phyloP scores from a whole-genome alignment of 2,329 filamentous ascomycete genomes.

The Annulohypoxylon truncatum region DNA sequence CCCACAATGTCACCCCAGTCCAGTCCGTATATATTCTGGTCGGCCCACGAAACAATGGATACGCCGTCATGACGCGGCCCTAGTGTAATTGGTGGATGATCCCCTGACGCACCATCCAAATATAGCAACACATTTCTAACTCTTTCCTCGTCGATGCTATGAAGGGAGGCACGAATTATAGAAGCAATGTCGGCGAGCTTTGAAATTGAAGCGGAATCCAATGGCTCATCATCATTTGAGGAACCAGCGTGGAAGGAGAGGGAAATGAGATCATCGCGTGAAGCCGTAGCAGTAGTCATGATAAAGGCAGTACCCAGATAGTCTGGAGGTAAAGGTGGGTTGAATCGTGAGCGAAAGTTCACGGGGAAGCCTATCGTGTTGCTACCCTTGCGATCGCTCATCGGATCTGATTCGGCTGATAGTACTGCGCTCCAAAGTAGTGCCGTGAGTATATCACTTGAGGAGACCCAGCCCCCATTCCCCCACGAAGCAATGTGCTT shows the following conservation, averaged over 20 bases:
- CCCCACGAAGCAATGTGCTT: conserved; percentile 22
- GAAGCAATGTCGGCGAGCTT: conserved; percentile 38
- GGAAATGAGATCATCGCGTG: conserved; percentile 26
- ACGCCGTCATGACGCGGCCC: conserved; percentile 41
- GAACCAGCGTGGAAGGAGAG: conserved; percentile 8
- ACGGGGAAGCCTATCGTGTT: conserved; percentile 46
- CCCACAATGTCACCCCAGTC: conserved; percentile 45
- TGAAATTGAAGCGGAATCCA: conserved; percentile 1
- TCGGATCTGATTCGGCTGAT: conserved; percentile 23
- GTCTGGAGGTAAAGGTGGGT: conserved; percentile 38
- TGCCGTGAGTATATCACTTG: conserved; percentile 44
- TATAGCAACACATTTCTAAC: conserved; percentile 39
- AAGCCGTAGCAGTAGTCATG: conserved; percentile 40
- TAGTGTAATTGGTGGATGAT: conserved; percentile 28
- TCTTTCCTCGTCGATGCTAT: conserved; percentile 32
- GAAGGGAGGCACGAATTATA: conserved; percentile 38
- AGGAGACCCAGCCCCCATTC: conserved; percentile 45
- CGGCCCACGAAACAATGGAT: conserved; percentile 51
- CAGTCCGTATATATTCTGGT: conserved; percentile 44
- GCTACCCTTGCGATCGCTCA: neutral
- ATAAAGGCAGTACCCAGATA: conserved; percentile 49
- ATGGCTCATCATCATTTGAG: neutral
- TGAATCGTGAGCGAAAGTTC: conserved; percentile 43
- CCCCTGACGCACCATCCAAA: conserved; percentile 24
- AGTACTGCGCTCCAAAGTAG: conserved; percentile 47